Evolutionary conservation across 2,329 filamentous ascomycete species (phyloP).

Genomic region (Neurospora sp.): DNA sequence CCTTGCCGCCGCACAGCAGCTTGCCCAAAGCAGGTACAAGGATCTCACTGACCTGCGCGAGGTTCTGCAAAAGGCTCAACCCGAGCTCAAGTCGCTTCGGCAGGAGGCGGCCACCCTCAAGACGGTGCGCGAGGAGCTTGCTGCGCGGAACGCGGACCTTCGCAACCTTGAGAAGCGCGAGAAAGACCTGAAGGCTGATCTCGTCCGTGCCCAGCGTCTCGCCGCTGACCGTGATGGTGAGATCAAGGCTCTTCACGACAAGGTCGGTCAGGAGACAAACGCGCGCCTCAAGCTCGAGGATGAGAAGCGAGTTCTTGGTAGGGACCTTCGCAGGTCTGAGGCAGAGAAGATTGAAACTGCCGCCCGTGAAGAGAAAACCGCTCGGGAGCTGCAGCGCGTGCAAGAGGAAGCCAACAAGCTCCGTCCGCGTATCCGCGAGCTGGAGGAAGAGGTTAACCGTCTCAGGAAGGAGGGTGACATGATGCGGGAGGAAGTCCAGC

Average conservation of each 20-base stretch:
- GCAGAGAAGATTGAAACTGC: constrained; percentile 69
- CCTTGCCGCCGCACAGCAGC: constrained; percentile 72
- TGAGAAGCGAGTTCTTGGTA: constrained; percentile 60
- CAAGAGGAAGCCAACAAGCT: constrained; percentile 66
- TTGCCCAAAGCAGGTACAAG: constrained; percentile 80
- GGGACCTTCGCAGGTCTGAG: constrained; percentile 70
- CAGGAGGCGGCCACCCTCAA: constrained; percentile 70
- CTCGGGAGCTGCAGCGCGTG: constrained; percentile 58
- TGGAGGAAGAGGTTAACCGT: constrained; percentile 65
- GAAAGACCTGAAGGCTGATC: constrained; percentile 68
- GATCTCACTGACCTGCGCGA: constrained; percentile 75
- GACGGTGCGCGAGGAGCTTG: constrained; percentile 64
- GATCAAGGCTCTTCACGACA: constrained; percentile 68
- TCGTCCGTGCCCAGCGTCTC: constrained; percentile 59
- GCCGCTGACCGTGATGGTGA: constrained; percentile 67
- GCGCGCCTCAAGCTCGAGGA: constrained; percentile 69
- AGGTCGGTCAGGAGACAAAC: constrained; percentile 64
- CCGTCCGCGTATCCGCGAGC: constrained; percentile 48
- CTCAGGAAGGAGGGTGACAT: constrained; percentile 57
- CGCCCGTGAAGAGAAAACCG: constrained; percentile 61
- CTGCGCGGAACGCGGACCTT: constrained; percentile 48
- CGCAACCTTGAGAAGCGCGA: constrained; percentile 72
- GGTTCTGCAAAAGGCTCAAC: constrained; percentile 73
- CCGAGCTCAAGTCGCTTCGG: constrained; percentile 70
- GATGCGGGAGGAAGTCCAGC: constrained; percentile 68